phyloP scores from a whole-genome alignment of 441 rosid species.

The Theobroma grandiflorum region DNA sequence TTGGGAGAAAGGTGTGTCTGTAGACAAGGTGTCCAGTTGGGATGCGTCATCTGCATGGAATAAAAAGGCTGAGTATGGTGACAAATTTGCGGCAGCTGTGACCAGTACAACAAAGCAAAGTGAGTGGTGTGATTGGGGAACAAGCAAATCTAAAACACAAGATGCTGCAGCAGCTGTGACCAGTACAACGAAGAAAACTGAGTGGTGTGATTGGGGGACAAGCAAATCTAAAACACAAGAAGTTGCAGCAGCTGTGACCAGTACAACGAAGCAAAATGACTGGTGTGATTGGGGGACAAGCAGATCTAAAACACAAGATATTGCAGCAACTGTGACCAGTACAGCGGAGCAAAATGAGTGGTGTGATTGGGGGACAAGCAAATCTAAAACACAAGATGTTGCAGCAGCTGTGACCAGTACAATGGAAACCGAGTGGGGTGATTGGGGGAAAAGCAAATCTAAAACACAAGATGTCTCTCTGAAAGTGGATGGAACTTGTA shows the following conservation, averaged over 20 bases:
- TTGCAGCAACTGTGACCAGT: neutral
- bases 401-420: neutral
- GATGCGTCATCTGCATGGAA: slow-evolving; percentile 29
- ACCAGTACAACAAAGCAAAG: slow-evolving; percentile 12
- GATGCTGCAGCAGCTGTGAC: neutral
- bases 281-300: slow-evolving; percentile 20
- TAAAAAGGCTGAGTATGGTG: slow-evolving; percentile 32
- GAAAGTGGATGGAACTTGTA: slow-evolving; percentile 30
- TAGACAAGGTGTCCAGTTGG: slow-evolving; percentile 37
- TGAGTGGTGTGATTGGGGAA: slow-evolving; percentile 20
- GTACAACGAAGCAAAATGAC: slow-evolving; percentile 3
- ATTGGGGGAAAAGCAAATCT: neutral
- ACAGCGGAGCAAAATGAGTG: neutral
- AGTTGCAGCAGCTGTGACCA: slow-evolving; percentile 9
- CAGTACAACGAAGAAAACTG: neutral
- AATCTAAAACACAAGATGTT: neutral
- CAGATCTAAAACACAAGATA: slow-evolving; percentile 22
- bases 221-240: neutral
- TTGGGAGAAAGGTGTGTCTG: slow-evolving; percentile 46
- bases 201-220: neutral
- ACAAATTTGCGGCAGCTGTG: slow-evolving; percentile 13
- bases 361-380: neutral
- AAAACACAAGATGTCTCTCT: neutral
- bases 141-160: slow-evolving; percentile 19
- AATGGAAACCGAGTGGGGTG: neutral